phyloP scores from a whole-genome alignment of 2,329 filamentous ascomycete species.

The Phaeosphaeria sp. region DNA sequence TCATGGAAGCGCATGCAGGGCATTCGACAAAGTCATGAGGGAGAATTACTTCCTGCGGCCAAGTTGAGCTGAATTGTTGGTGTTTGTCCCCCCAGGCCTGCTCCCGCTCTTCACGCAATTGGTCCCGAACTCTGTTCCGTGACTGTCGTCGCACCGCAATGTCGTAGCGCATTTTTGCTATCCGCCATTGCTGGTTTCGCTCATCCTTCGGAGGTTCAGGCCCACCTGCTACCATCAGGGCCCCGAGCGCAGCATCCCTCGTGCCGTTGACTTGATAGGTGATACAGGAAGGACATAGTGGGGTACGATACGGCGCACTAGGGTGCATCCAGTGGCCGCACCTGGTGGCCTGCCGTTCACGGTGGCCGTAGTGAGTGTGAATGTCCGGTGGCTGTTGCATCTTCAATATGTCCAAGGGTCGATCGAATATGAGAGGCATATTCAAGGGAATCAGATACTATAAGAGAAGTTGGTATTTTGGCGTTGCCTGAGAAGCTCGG shows the following conservation, averaged over 20 bases:
- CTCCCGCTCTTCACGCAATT: constrained; percentile 31
- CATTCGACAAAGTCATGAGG: constrained; percentile 10
- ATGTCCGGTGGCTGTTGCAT: constrained; percentile 2
- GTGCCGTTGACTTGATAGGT: constrained; percentile 17
- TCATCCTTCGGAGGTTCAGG: constrained; percentile 10
- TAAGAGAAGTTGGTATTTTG: constrained; percentile 14
- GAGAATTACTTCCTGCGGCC: constrained; percentile 13
- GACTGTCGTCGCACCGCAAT: constrained; percentile 19
- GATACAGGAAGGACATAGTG: constrained; percentile 26
- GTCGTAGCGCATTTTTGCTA: constrained; percentile 23
- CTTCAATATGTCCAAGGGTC: constrained; percentile 2
- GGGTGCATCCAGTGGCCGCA: constrained; percentile 34
- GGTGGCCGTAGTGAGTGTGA: constrained; percentile 15
- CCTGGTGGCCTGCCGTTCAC: constrained; percentile 17
- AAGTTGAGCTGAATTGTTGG: constrained; percentile 2
- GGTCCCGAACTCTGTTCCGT: constrained; percentile 15
- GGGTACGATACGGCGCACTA: constrained; percentile 23
- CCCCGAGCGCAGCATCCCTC: constrained; percentile 16
- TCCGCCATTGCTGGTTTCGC: constrained; percentile 27
- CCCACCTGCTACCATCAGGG: constrained; percentile 22
- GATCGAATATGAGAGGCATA: constrained; percentile 17
- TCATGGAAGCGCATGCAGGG: constrained; percentile 17
- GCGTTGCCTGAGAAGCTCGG: constrained; percentile 11
- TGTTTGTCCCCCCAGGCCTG: constrained; percentile 30
- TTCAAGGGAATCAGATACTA: constrained; percentile 4